Evolutionary conservation across 139 green algal genomes (phyloP).

Genomic region (Tetraselmis chui): DNA sequence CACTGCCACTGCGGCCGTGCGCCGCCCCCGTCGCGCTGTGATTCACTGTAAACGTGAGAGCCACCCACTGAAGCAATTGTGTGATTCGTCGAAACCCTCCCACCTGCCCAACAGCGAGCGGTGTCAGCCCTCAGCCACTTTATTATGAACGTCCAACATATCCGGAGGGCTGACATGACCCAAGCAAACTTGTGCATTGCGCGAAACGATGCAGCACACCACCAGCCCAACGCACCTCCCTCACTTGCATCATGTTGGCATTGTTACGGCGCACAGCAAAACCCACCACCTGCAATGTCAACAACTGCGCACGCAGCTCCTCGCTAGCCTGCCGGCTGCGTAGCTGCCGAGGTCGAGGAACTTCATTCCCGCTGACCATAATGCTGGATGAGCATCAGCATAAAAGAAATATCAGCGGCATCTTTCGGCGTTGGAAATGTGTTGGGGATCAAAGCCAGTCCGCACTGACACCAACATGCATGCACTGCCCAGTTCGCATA

Average conservation of each 20-base stretch:
- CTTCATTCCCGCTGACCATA: neutral
- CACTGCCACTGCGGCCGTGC: neutral
- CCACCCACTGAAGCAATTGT: constrained; percentile 34
- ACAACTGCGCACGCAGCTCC: constrained; percentile 29
- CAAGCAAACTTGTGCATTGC: neutral
- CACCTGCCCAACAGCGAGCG: constrained; percentile 9
- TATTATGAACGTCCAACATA: neutral
- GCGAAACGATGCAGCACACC: neutral
- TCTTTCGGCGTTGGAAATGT: too few species aligned
- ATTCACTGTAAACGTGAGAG: constrained; percentile 17
- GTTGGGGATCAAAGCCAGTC: too few species aligned
- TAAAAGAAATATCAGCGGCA: too few species aligned
- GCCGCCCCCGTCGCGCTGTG: neutral
- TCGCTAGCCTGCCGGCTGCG: neutral
- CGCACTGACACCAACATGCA: too few species aligned
- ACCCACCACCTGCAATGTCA: constrained; percentile 24
- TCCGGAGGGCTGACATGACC: neutral
- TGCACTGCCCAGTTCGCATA: neutral
- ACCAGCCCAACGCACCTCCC: neutral
- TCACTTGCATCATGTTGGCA: neutral
- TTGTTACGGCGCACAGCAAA: neutral
- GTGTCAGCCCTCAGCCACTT: neutral
- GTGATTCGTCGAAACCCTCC: constrained; percentile 20
- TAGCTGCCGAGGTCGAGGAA: neutral
- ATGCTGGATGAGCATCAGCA: too few species aligned